These are phyloP conservation scores for Prunus mongolica DNA, from an alignment of 306 rosid species.

Conservation along the genomic window DNA sequence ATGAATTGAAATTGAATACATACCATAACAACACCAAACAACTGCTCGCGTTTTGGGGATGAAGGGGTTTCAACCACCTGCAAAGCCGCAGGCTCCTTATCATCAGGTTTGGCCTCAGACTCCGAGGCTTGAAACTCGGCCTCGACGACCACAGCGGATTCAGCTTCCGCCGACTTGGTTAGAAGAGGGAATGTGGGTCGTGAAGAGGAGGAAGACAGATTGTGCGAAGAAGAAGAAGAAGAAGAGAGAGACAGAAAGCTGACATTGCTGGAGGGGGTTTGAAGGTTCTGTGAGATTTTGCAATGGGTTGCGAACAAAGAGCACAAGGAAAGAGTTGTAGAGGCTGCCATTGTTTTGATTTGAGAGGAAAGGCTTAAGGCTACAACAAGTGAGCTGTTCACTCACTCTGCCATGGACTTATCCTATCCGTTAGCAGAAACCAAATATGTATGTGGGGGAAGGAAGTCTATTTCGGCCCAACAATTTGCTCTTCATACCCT, in stretches of 20 bases:
- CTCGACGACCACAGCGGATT: conserved; percentile 16
- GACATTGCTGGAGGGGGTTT: conserved; percentile 17
- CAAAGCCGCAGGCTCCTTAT: conserved; percentile 27
- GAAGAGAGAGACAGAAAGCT: conserved; percentile 38
- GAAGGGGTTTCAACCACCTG: conserved; percentile 34
- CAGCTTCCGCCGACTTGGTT: conserved; percentile 46
- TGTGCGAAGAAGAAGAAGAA: conserved; percentile 31
- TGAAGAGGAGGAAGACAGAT: conserved; percentile 35
- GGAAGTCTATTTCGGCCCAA: not conserved
- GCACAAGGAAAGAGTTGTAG: conserved; percentile 61
- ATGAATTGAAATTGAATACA: conserved; percentile 4
- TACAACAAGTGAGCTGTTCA: not conserved
- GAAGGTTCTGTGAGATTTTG: conserved; percentile 38
- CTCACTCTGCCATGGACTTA: not conserved
- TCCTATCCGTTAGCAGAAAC: too few relatives aligned
- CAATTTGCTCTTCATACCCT: not conserved
- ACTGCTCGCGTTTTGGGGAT: conserved; percentile 56
- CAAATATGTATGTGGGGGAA: too few relatives aligned
- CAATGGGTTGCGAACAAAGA: conserved; percentile 56
- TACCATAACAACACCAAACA: conserved; percentile 93
- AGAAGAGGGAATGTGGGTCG: conserved; percentile 40
- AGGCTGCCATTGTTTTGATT: conserved; percentile 60
- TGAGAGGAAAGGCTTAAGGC: not conserved
- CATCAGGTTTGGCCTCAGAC: conserved; percentile 9
- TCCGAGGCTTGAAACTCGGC: conserved; percentile 2